phyloP scores from a whole-genome alignment of 192 early-diverging fungal genomes.

The Gigaspora rosea region DNA sequence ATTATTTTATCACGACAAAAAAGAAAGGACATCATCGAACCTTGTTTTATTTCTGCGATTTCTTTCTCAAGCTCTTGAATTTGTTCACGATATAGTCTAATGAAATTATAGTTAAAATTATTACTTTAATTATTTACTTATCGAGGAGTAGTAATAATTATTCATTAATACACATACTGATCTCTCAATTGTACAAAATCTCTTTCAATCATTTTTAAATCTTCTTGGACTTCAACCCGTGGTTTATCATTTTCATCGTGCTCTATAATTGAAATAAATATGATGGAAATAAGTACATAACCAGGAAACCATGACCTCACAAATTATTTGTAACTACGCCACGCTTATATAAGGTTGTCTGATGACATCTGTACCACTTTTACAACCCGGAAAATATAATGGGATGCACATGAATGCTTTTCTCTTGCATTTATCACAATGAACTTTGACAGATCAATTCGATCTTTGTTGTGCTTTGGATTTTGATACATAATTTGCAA shows the following conservation, averaged over 20 bases:
- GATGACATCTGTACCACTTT: not conserved
- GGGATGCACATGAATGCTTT: not conserved
- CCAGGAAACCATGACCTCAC: not conserved
- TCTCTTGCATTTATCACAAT: not conserved
- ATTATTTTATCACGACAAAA: not conserved
- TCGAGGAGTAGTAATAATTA: not conserved
- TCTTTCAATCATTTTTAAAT: not conserved
- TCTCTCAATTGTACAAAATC: slow-evolving; percentile 10
- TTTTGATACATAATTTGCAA: not conserved
- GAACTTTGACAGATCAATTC: not conserved
- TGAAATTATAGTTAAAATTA: not conserved
- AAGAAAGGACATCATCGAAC: not conserved
- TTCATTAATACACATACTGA: slow-evolving; percentile 7
- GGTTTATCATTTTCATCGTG: slow-evolving; percentile 2
- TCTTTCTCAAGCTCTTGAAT: not conserved
- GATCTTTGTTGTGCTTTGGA: not conserved
- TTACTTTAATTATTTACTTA: not conserved
- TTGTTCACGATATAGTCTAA: slow-evolving; percentile 14
- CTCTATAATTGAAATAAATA: not conserved
- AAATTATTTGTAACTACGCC: not conserved
- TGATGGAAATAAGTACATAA: not conserved
- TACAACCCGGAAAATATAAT: not conserved
- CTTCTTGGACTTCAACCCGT: not conserved
- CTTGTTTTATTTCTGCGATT: not conserved
- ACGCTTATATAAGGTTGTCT: not conserved